Base-by-base conservation (phyloP, 192 early-diverging fungal species). In the Cetraspora pellucida region DNA sequence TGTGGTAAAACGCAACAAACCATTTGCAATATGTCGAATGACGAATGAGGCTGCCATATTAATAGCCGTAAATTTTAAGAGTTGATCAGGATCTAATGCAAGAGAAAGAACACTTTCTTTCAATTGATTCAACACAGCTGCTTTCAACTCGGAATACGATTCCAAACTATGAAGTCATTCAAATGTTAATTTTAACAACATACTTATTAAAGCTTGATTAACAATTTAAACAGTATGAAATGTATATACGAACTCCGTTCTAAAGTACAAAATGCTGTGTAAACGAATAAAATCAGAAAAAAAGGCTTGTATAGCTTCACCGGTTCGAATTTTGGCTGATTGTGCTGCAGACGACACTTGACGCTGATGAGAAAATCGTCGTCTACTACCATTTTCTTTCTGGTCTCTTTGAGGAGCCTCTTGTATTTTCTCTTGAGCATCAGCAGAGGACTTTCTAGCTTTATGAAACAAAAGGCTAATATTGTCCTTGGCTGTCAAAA, bases 401-500 rank as follows among this genome's bases (percentile, higher is more conserved):
- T 79, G 16, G 78, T 78, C 21, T 82, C 77, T 71, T 58, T 45
- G 23, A 30, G 17, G 10, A 13, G 17, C 25, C 14, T 61, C 63
- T 16, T 25, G 4, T 21, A 16, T 31, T 3, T 30, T 61, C 3
- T 68, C 77, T n/a, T 50, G 30, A 5, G 70, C 58, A 66, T 82
- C 81, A 23, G 52, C 37, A 1, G 76, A 45, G 30, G 37, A 17
- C 17, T 52, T 74, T 49, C 44, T 60, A 55, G 81, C 77, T 47
- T 86, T 86, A 10, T 79, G 77, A 45, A 86, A 81, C 54, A 86
- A 28, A 43, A 86, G 66, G 23, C 72, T 75, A 59, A 86, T 79
- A 66, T 86, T 86, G 75, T 84, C 83, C 66, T 82, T 81, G 0
- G 82, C 82, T 16, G 85, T 83, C 66, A 84, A 78, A 72, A 86